Evolutionary conservation across 768 basidiomycete genomes (phyloP), one percentile per base, ranked within the genome.

Genomic region (Tricholoma matsutake): DNA sequence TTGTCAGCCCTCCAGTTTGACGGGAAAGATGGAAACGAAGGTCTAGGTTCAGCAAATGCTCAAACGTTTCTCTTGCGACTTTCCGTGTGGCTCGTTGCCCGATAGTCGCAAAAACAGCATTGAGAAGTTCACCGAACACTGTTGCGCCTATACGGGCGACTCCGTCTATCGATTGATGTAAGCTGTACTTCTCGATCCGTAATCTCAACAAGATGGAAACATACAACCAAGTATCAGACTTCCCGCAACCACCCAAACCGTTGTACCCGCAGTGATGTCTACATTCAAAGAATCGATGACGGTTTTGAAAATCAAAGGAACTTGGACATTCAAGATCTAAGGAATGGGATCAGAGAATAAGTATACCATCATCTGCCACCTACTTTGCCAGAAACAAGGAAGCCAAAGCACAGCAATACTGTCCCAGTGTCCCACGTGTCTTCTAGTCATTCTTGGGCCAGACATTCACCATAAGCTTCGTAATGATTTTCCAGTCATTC

Each of bases 51-150:
- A 99, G 81, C 13, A 99, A 76, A 69, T 99, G 97, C 61, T 92
- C 89, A 63, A 99, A 99, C 0, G 96, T 98, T 66, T 95, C 89
- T n/a, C 91, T 80, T 2, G 97, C 96, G 51, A 98, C 96, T 71
- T 92, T 91, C 45, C 97, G 89, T 57, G 98, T 91, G 1, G 96
- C 96, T 18, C 86, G 84, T 69, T 99, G 97, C 2, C 96, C 93
- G 59, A 98, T 95, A 54, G 90, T 92, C 57, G 97, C 97, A 62
- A 98, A 98, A 5, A 98, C 87, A 0, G 96, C 96, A 65, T 98
- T 99, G 35, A 98, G 77, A 1, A 98, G 79, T 74, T 99, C 97
- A 11, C 88, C 87, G 64, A 93, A 97, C 8, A 98, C 79, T 0
- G 92, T 92, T 3, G 97, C 90, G 37, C 93, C 89, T 49, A 98